Percentiles rank a stretch among this genome's conserved stretches.
These are phyloP conservation scores for Lumnitzera littorea DNA, from an alignment of 345 rosid genomes.

Conservation along the genomic window DNA sequence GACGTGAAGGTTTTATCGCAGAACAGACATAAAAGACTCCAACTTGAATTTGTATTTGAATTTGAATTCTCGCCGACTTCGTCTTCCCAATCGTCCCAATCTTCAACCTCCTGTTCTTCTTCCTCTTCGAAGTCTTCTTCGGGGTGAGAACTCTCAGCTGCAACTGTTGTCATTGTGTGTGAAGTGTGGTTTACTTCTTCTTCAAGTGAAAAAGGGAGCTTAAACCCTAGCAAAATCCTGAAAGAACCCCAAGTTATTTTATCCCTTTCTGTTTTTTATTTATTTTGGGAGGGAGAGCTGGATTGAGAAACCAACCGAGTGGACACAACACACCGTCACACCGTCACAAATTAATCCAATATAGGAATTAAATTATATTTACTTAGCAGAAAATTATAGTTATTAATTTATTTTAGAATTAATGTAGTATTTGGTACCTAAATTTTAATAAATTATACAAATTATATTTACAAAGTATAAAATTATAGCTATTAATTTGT, in stretches of 20 bases:
- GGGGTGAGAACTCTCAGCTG: background rate
- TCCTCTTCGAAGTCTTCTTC: slow-evolving; percentile 17
- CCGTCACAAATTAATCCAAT: too few species aligned
- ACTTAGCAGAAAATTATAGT: too few species aligned
- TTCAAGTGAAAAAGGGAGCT: background rate
- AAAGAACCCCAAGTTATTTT: background rate
- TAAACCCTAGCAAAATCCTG: background rate
- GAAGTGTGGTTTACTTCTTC: background rate
- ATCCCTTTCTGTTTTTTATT: background rate
- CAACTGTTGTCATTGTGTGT: background rate
- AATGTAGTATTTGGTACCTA: too few species aligned
- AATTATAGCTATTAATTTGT: too few species aligned
- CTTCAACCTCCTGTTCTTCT: slow-evolving; percentile 21
- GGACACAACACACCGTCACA: too few species aligned
- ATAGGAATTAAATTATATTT: too few species aligned
- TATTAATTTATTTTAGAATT: too few species aligned
- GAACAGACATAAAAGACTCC: slow-evolving; percentile 54
- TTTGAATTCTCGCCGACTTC: slow-evolving; percentile 24
- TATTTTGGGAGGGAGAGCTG: background rate
- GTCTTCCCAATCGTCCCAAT: slow-evolving; percentile 62
- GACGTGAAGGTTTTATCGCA: slow-evolving; percentile 47
- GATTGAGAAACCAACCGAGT: too few species aligned
- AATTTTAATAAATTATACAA: too few species aligned
- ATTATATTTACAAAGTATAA: too few species aligned
- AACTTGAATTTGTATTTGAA: slow-evolving; percentile 5